Conservation (phyloP, 2,329 filamentous ascomycete species). For the Phaeoacremonium minimum region DNA sequence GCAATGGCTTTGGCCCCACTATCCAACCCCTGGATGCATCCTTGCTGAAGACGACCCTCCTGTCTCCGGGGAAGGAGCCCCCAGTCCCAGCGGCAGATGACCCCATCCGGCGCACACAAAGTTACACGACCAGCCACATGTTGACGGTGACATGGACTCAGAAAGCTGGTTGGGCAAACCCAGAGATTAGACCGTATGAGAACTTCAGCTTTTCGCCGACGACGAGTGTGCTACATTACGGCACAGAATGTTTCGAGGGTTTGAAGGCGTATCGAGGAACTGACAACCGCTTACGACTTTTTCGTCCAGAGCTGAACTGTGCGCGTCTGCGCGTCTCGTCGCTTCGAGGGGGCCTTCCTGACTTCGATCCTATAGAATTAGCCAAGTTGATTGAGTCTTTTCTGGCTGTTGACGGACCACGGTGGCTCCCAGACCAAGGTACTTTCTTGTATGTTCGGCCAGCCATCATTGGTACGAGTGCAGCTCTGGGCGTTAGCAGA, state of each 20-base stretch:
- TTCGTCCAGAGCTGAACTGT: constrained; percentile 61
- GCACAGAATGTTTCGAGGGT: constrained; percentile 74
- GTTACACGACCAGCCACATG: constrained; percentile 54
- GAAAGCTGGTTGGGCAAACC: constrained; percentile 58
- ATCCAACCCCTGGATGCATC: not conserved
- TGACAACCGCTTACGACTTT: constrained; percentile 60
- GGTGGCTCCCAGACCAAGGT: constrained; percentile 58
- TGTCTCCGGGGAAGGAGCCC: not conserved
- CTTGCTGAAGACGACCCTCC: not conserved
- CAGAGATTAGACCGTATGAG: constrained; percentile 62
- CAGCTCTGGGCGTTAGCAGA: constrained; percentile 56
- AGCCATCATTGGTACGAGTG: constrained; percentile 59
- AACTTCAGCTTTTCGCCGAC: constrained; percentile 65
- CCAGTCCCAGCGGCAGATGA: constrained; percentile 2
- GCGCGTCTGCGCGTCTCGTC: constrained; percentile 45
- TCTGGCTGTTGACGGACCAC: constrained; percentile 47
- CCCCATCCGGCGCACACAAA: constrained; percentile 1
- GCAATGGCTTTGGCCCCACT: too few relatives aligned
- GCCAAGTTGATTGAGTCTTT: constrained; percentile 60
- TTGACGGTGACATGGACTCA: constrained; percentile 60
- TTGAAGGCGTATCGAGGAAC: constrained; percentile 67
- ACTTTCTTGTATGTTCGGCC: constrained; percentile 62
- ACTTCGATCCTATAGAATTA: constrained; percentile 58
- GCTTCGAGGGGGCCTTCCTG: constrained; percentile 59
- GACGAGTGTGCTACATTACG: constrained; percentile 68